Evolutionary conservation across 2,329 filamentous ascomycete species (phyloP), one percentile per base, ranked within the genome.

Genomic region (Sclerotinia minor): DNA sequence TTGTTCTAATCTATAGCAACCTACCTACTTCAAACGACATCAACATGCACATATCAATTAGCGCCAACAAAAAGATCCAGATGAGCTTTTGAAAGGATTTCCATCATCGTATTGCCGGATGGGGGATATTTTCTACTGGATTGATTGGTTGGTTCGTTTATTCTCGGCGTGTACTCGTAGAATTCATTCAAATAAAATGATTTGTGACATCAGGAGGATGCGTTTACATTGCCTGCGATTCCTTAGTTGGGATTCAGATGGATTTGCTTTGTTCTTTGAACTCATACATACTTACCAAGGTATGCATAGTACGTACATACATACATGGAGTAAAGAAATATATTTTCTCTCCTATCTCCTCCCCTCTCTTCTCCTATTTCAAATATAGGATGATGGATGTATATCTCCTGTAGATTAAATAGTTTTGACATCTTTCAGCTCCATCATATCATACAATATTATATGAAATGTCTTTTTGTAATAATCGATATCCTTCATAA

Each of bases 241-340:
- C 26, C 57, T 60, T 47, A 19, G 41, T 60, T 60, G 57, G 26
- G 41, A 60, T 47, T 24, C 44, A 41, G 9, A 60, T 47, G 57
- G 21, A 41, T 60, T 60, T 32, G 21, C 57, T 60, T 60, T 32
- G 57, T 60, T 32, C 41, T 60, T 32, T 47, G 24, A 32, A 60
- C 8, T 6, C 19, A 59, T 47, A 35, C 29, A 29, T 29, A 3
- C 29, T 5, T 29, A 29, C n/a, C n/a, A n/a, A n/a, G 29, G 29
- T 29, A 29, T 29, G 29, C 29, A 29, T 29, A 29, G 29, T 35
- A 7, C 32, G 7, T 35, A 35, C 5, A 6, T 32, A 32, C 29
- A 32, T 32, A 32, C 29, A 32, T 32, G 6, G 3, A 41, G 57
- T 19, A 47, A 21, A 59, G 19, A 11, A 11, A 6, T 19, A 32